Conservation (phyloP, 768 basidiomycete genomes). For the Coprinellus micaceus region DNA sequence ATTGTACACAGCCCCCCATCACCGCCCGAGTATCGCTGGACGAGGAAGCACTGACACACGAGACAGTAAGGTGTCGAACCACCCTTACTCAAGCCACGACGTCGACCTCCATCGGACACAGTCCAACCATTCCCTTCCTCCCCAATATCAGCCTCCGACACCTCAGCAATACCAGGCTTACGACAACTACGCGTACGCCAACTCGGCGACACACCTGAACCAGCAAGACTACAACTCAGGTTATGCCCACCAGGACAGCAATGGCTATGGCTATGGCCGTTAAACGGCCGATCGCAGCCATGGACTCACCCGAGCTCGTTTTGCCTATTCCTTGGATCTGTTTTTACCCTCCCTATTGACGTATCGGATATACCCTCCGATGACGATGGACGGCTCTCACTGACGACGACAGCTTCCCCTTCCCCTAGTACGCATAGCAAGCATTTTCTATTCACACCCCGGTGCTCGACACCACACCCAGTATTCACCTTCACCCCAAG, state of each 20-base stretch:
- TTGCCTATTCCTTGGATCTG: neutral
- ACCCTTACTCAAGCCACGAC: too few relatives aligned
- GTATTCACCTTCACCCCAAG: too few relatives aligned
- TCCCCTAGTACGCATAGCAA: neutral
- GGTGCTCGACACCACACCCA: too few relatives aligned
- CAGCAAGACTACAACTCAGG: neutral
- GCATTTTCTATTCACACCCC: too few relatives aligned
- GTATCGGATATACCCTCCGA: too few relatives aligned
- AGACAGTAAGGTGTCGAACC: neutral
- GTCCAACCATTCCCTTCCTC: neutral
- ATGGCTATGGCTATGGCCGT: neutral
- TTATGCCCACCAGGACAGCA: slow-evolving; percentile 4
- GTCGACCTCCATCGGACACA: too few relatives aligned
- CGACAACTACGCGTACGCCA: neutral
- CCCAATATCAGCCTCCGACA: neutral
- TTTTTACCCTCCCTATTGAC: neutral
- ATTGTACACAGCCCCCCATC: neutral
- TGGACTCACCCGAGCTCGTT: too few relatives aligned
- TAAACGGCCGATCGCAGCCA: neutral
- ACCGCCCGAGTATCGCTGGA: neutral
- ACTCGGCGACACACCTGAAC: neutral
- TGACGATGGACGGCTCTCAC: too few relatives aligned
- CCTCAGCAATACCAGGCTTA: neutral
- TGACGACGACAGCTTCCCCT: neutral
- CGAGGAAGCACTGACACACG: neutral